Evolutionary conservation across 1,284 basidiomycete genomes (phyloP).

Genomic region (Ceratobasidium sp.): DNA sequence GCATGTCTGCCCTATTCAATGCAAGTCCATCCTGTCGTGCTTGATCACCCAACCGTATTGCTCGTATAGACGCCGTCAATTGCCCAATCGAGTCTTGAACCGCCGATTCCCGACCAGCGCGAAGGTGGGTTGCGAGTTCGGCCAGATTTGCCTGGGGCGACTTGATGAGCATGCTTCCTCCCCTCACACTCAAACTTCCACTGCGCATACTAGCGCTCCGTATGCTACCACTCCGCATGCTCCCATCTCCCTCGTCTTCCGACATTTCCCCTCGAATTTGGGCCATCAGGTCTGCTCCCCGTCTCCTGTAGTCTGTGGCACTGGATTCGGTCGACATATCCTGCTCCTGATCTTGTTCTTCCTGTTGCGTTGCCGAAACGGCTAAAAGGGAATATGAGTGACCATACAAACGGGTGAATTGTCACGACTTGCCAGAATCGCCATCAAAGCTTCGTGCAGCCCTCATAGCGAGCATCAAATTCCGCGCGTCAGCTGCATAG

Average conservation of each 20-base stretch:
- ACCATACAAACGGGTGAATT: not conserved
- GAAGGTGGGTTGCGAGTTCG: slow-evolving; percentile 32
- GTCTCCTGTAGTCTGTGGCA: slow-evolving; percentile 60
- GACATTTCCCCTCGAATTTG: slow-evolving; percentile 59
- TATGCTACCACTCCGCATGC: slow-evolving; percentile 13
- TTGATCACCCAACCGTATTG: not conserved
- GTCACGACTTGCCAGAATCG: slow-evolving; percentile 9
- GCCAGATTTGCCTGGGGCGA: not conserved
- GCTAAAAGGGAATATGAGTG: not conserved
- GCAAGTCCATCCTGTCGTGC: not conserved
- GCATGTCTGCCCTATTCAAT: not conserved
- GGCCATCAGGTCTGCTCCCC: slow-evolving; percentile 81
- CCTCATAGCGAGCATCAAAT: slow-evolving; percentile 29
- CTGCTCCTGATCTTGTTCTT: slow-evolving; percentile 16
- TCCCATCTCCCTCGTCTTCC: slow-evolving; percentile 30
- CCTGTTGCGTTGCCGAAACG: slow-evolving; percentile 16
- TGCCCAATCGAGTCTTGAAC: not conserved
- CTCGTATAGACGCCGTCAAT: slow-evolving; percentile 7
- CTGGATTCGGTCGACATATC: slow-evolving; percentile 10
- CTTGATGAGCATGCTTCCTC: slow-evolving; percentile 10
- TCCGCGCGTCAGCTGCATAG: slow-evolving; percentile 21
- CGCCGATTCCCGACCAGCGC: slow-evolving; percentile 20
- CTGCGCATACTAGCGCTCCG: slow-evolving; percentile 14
- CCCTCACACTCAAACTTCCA: slow-evolving; percentile 10
- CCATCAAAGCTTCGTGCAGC: slow-evolving; percentile 21